These are phyloP conservation scores for Wickerhamomyces strasburgensis DNA, from an alignment of 805 yeast species.

Conservation along the genomic window DNA sequence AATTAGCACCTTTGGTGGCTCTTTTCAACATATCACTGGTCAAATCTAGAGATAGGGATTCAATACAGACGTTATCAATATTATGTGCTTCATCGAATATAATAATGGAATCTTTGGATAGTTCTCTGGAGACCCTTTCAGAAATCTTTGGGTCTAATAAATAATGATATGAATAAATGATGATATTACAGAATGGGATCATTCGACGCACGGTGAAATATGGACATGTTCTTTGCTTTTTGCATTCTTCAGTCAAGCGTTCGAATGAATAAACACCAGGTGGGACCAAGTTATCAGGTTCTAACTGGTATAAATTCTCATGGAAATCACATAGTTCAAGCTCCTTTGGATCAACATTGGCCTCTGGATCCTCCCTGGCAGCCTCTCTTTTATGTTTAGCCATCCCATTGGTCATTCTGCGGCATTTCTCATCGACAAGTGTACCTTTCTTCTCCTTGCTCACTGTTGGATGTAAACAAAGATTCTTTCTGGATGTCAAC, in stretches of 20 bases:
- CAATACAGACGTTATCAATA: slow-evolving; percentile 97
- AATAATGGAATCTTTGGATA: slow-evolving; percentile 87
- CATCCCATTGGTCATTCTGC: slow-evolving; percentile 91
- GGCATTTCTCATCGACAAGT: slow-evolving; percentile 93
- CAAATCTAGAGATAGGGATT: slow-evolving; percentile 83
- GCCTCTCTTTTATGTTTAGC: slow-evolving; percentile 61
- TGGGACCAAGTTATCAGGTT: slow-evolving; percentile 86
- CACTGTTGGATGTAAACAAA: slow-evolving; percentile 86
- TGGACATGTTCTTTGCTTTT: slow-evolving; percentile 80
- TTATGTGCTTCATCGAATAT: slow-evolving; percentile 99
- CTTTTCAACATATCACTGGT: slow-evolving; percentile 84
- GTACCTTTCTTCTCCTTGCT: slow-evolving; percentile 85
- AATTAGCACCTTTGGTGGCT: slow-evolving; percentile 83
- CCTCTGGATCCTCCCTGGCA: slow-evolving; percentile 26
- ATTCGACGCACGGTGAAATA: slow-evolving; percentile 96
- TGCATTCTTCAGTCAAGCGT: slow-evolving; percentile 70
- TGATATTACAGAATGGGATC: slow-evolving; percentile 90
- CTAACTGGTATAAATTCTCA: slow-evolving; percentile 80
- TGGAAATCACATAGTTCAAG: slow-evolving; percentile 76
- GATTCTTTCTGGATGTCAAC: slow-evolving; percentile 86
- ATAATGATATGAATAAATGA: slow-evolving; percentile 95
- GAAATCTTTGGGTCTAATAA: slow-evolving; percentile 95
- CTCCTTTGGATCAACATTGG: slow-evolving; percentile 43
- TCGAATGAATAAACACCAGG: slow-evolving; percentile 95
- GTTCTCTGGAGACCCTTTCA: slow-evolving; percentile 86